Percentiles rank a stretch among this genome's conserved stretches.
phyloP scores from a whole-genome alignment of 768 basidiomycete species.

The Bullera alba region DNA sequence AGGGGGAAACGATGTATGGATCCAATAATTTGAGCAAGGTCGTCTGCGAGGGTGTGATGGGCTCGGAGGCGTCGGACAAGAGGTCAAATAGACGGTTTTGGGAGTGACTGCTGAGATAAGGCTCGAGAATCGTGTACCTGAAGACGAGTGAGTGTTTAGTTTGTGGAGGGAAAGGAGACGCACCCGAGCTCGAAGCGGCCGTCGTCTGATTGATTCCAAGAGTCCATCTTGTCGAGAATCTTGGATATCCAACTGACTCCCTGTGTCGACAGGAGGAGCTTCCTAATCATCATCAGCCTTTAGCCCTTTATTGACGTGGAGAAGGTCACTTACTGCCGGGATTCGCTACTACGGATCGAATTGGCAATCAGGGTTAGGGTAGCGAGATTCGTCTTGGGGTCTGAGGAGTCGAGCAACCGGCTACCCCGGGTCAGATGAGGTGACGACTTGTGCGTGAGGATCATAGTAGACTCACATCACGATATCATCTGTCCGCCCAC shows the following conservation, averaged over 20 bases:
- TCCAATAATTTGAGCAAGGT: slow-evolving; percentile 82
- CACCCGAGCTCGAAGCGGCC: slow-evolving; percentile 73
- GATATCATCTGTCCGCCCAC: slow-evolving; percentile 58
- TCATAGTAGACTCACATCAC: slow-evolving; percentile 71
- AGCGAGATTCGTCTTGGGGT: slow-evolving; percentile 57
- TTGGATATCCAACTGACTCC: slow-evolving; percentile 57
- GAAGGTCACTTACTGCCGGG: slow-evolving; percentile 52
- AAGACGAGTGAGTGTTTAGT: no score
- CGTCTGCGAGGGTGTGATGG: slow-evolving; percentile 75
- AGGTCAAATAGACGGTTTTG: slow-evolving; percentile 58
- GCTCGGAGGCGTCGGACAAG: slow-evolving; percentile 60
- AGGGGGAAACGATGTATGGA: slow-evolving; percentile 56
- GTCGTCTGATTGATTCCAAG: slow-evolving; percentile 60
- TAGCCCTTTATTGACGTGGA: not conserved
- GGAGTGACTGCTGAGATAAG: slow-evolving; percentile 46
- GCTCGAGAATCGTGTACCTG: slow-evolving; percentile 60
- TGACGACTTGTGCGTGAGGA: no score
- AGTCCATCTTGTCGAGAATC: slow-evolving; percentile 66
- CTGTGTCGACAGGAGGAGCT: slow-evolving; percentile 7
- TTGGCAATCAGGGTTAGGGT: slow-evolving; percentile 67
- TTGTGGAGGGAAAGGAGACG: slow-evolving; percentile 15
- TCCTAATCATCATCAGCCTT: slow-evolving; percentile 28
- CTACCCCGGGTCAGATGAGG: no score
- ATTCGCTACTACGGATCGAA: slow-evolving; percentile 56
- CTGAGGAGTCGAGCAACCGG: slow-evolving; percentile 57